Percentiles rank a stretch among this genome's conserved stretches.
These are phyloP conservation scores for Xylariaceae sp. DNA, from an alignment of 2,329 filamentous ascomycete genomes.

Conservation along the genomic window DNA sequence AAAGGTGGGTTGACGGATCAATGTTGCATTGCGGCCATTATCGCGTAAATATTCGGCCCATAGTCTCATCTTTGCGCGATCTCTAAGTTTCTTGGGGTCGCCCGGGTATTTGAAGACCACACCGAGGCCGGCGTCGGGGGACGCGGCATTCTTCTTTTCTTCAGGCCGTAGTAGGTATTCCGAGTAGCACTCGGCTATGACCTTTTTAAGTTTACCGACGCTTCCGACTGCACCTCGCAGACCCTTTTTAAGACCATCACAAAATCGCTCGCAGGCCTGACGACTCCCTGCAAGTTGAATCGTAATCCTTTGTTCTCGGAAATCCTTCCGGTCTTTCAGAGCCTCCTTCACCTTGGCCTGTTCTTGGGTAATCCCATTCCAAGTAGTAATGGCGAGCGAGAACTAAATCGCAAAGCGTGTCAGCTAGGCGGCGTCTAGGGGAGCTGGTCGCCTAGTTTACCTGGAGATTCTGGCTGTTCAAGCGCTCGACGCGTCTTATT, in stretches of 20 bases:
- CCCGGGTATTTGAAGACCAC: constrained; percentile 93
- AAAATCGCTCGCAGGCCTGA: constrained; percentile 89
- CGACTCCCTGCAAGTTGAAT: constrained; percentile 86
- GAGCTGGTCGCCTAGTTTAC: constrained; percentile 35
- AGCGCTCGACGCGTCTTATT: constrained; percentile 83
- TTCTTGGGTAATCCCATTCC: constrained; percentile 69
- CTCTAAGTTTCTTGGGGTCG: constrained; percentile 87
- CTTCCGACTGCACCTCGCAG: constrained; percentile 82
- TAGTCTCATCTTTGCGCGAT: constrained; percentile 93
- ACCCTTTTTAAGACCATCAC: constrained; percentile 89
- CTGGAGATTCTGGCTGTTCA: constrained; percentile 87
- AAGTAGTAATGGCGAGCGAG: constrained; percentile 89
- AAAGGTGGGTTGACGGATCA: constrained; percentile 93
- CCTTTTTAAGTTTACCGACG: constrained; percentile 75
- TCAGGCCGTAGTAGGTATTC: constrained; percentile 70
- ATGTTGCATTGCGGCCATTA: constrained; percentile 86
- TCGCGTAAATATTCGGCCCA: constrained; percentile 97
- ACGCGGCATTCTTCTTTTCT: constrained; percentile 56
- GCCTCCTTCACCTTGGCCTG: constrained; percentile 41
- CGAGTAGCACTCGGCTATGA: constrained; percentile 84
- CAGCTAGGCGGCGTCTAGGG: background rate
- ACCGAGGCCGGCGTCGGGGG: constrained; percentile 90
- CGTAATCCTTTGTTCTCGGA: constrained; percentile 76
- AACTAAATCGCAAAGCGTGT: constrained; percentile 55
- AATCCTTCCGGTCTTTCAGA: constrained; percentile 39